These are phyloP conservation scores for Cryptomeria japonica DNA, from an alignment of 75 land plant species.

Conservation along the genomic window DNA sequence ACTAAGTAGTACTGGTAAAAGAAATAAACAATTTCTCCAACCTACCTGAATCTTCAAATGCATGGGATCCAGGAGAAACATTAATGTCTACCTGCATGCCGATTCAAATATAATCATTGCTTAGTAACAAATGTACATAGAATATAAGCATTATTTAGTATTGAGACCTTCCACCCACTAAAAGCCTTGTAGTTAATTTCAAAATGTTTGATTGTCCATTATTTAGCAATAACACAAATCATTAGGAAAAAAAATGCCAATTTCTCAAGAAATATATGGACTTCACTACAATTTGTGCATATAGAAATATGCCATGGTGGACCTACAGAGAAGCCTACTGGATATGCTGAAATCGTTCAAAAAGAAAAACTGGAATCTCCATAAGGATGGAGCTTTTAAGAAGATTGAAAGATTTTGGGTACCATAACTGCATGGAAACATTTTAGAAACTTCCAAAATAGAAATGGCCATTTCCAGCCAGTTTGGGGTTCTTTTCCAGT, in stretches of 20 bases:
- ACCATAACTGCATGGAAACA: background rate
- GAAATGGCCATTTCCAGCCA: background rate
- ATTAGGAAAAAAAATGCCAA: background rate
- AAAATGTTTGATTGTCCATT: background rate
- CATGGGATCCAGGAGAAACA: slow-evolving; percentile 91
- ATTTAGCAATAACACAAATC: background rate
- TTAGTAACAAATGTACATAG: background rate
- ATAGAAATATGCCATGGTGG: background rate
- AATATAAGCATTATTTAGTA: background rate
- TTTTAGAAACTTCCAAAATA: background rate
- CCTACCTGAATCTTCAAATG: slow-evolving; percentile 82
- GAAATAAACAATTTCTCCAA: background rate
- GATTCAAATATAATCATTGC: slow-evolving; percentile 4
- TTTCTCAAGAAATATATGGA: background rate
- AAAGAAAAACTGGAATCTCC: background rate
- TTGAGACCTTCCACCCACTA: background rate
- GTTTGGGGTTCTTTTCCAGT: background rate
- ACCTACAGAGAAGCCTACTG: background rate
- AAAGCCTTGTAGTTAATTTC: background rate
- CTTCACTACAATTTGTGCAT: background rate
- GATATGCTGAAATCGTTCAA: no score
- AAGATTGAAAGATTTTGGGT: background rate
- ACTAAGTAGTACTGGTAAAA: background rate
- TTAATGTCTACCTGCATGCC: slow-evolving; percentile 72
- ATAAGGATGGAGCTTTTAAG: background rate